A percentile compares a stretch with the other conserved stretches of the same genome.
These are phyloP conservation scores for Kockovaella imperatae DNA, from an alignment of 768 basidiomycete genomes.

Conservation along the genomic window DNA sequence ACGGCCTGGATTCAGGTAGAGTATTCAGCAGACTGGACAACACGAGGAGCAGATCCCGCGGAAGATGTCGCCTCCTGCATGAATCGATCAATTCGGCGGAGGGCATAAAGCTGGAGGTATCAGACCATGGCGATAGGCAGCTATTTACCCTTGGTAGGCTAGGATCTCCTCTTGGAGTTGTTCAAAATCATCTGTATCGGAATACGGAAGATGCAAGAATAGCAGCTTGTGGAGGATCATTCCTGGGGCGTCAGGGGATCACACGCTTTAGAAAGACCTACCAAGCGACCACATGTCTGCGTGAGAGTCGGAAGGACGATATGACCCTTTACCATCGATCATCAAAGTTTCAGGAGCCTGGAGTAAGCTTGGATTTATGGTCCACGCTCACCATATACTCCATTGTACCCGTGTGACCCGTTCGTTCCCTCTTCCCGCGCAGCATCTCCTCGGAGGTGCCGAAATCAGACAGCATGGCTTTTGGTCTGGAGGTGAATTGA, in stretches of 20 bases:
- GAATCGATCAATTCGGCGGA: conserved; percentile 51
- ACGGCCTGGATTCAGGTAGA: conserved; percentile 57
- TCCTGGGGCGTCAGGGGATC: conserved; percentile 15
- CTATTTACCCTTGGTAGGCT: conserved; percentile 61
- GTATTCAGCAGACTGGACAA: conserved; percentile 65
- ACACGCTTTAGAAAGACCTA: conserved; percentile 2
- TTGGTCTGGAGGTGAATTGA: conserved; percentile 53
- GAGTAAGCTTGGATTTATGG: neutral
- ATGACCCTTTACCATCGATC: conserved; percentile 56
- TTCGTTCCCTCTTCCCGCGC: conserved; percentile 57
- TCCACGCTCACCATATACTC: conserved; percentile 48
- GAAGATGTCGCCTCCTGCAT: conserved; percentile 66
- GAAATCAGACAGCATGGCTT: conserved; percentile 92
- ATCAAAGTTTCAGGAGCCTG: conserved; percentile 75
- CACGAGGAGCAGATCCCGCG: conserved; percentile 61
- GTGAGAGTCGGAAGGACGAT: conserved; percentile 71
- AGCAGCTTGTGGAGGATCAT: conserved; percentile 91
- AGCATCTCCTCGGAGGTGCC: conserved; percentile 91
- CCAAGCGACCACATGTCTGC: conserved; percentile 96
- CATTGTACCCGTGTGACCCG: conserved; percentile 93
- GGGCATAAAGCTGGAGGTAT: conserved; percentile 50
- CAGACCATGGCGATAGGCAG: neutral
- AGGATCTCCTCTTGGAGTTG: conserved; percentile 65
- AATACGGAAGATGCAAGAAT: conserved; percentile 83
- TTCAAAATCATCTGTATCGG: conserved; percentile 61